Percentiles rank a stretch among this genome's conserved stretches.
phyloP scores from a whole-genome alignment of 2,329 filamentous ascomycete genomes.

The Didymella exigua region DNA sequence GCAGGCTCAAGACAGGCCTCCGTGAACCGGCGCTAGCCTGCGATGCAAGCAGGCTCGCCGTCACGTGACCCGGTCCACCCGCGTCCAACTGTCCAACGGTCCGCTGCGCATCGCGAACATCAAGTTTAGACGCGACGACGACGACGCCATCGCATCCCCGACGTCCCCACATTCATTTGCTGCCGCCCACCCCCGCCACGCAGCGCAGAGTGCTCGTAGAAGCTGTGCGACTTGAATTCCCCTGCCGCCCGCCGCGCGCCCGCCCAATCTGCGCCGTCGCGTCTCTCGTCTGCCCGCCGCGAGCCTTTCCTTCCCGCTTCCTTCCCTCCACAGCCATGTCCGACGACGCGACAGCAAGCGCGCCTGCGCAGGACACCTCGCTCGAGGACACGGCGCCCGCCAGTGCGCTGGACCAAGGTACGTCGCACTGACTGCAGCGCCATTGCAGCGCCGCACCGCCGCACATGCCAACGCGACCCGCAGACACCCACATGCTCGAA shows the following conservation, averaged over 20 bases:
- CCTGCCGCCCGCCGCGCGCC: neutral
- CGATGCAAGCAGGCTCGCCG: neutral
- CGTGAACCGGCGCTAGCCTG: constrained; percentile 10
- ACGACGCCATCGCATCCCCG: constrained; percentile 34
- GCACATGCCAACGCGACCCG: constrained; percentile 7
- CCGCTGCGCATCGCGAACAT: constrained; percentile 38
- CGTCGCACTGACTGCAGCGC: constrained; percentile 3
- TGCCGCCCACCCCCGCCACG: constrained; percentile 7
- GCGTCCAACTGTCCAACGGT: constrained; percentile 20
- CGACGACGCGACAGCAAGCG: constrained; percentile 41
- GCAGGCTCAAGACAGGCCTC: neutral
- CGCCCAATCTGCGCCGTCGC: neutral
- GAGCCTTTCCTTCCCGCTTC: neutral
- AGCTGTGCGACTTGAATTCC: constrained; percentile 2
- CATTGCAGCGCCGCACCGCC: neutral
- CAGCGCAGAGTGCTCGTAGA: neutral
- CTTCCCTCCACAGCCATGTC: constrained; percentile 34
- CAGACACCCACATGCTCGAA: constrained; percentile 66
- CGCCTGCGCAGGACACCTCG: constrained; percentile 35
- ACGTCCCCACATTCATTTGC: constrained; percentile 31
- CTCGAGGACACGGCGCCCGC: constrained; percentile 32
- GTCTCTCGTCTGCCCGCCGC: constrained; percentile 4
- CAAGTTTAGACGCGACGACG: constrained; percentile 35
- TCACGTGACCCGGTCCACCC: neutral
- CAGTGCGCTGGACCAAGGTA: constrained; percentile 43